Base-by-base conservation (phyloP, 768 basidiomycete species). In the Mycena belliarum region DNA sequence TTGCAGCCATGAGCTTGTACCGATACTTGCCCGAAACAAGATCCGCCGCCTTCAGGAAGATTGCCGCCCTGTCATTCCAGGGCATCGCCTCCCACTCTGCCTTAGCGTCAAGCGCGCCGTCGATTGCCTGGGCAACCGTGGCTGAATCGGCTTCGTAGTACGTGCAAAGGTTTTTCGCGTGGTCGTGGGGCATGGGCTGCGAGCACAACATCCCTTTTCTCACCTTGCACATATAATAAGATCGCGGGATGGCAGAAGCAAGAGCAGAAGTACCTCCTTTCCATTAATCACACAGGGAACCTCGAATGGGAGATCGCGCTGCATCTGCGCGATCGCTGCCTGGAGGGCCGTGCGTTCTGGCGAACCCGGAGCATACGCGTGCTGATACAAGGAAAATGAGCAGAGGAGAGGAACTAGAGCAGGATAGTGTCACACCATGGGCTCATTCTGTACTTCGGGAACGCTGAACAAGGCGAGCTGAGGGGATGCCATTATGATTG, bases 31-130 rank as follows among this genome's bases (percentile, higher is more conserved):
- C 93, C 68, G 91, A 88, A 55, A 94, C 84, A 49, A 99, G 85
- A 72, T 99, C 97, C 23, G 97, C 97, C 6, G 97, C 97, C 73
- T 96, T 97, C 63, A 99, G 80, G 79, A 98, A 99, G 73, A 99
- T 96, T 37, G 97, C 93, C 2, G 97, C 97, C 33, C 95, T 86
- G 72, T 99, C 97, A 69, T 83, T 88, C 96, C 95, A 99, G 0
- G 96, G 95, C 80, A 98, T 77, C 46, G 82, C 79, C 77, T 98
- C 97, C 97, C 97, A 99, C 49, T 83, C 85, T 16, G 76, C 76
- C 73, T 95, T 96, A 18, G 93, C 95, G 11, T 83, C 83, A 35
- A 98, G 82, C 14, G 95, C 91, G 32, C 90, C 90, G 23, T 89
- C 85, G 63, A 99, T 96, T 20, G 97, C 97, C 52, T 76, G 75